Evolutionary conservation across 129 eudicot species (phyloP), one percentile per base, ranked within the genome.

Genomic region (Erigeron canadensis): DNA sequence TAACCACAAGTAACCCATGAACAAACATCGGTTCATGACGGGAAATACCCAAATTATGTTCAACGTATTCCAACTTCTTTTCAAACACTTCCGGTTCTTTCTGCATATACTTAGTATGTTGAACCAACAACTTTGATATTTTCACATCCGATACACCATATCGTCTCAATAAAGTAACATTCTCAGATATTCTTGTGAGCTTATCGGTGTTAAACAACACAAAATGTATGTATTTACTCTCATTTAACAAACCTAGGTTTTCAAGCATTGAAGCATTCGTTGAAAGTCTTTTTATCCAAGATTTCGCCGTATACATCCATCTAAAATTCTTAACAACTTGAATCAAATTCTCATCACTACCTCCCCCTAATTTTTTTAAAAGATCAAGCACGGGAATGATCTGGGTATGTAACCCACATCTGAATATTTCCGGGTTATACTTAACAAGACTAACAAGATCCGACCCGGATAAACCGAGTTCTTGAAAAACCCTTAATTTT

Each of bases 381-480:
- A 41, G 39, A 47, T 56, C 55, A 53, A 85, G 19, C 8, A 71
- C 34, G 8, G 84, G 86, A 2, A 66, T 53, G 55, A 81, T 54
- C 28, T 69, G 64, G 23, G 76, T 63, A 39, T 75, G 61, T 43
- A 83, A 39, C 4, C 84, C 75, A 41, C 15, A 43, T 6, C 63
- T 6, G 6, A 85, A 72, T 15, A 79, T 8, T 8, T 63, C 15
- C 11, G 77, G 75, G 67, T 74, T 21, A 4, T 16, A 23, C 59
- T 17, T 50, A 0, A 84, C 11, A 11, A 84, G 42, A 2, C 16
- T 43, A 2, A 57, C 79, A 12, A 79, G 79, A 70, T 83, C 84
- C 67, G 84, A 75, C 22, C 79, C 79, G 72, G 84, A 65, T 56
- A 83, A 47, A 11, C 88, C 88, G 5, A 81, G 68, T 19, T 81